Conservation (phyloP, 495 filamentous ascomycete species). For the Xylaria intraflava region DNA sequence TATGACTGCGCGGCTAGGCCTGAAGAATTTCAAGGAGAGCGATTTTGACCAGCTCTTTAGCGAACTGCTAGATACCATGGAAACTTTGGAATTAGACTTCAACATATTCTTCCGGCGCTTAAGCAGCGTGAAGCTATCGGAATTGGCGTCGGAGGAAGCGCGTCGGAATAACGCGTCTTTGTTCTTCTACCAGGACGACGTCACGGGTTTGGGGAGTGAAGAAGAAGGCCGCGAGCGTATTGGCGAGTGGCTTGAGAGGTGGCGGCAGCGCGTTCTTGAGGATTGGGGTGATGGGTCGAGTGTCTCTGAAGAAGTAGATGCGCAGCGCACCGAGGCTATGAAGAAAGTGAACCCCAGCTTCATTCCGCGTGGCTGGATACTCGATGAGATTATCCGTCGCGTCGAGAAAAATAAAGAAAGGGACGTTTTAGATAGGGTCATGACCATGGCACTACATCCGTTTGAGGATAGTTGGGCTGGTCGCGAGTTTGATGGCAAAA, state of each 20-base stretch:
- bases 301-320: constrained; percentile 43
- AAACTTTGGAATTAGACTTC: constrained; percentile 77
- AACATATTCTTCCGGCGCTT: constrained; percentile 84
- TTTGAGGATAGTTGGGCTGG: constrained; percentile 75
- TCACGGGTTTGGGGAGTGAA: constrained; percentile 49
- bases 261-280: constrained; percentile 58
- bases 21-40: constrained; percentile 53
- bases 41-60: constrained; percentile 77
- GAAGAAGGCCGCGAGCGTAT: constrained; percentile 57
- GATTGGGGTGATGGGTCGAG: constrained; percentile 55
- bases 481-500: constrained; percentile 28
- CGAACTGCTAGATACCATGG: constrained; percentile 74
- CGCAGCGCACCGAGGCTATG: constrained; percentile 63
- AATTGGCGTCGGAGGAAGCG: constrained; percentile 54
- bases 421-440: constrained; percentile 63
- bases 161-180: constrained; percentile 50
- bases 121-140: constrained; percentile 47
- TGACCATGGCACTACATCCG: constrained; percentile 74
- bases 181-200: constrained; percentile 68
- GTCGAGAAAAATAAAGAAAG: constrained; percentile 82
- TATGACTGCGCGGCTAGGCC: constrained; percentile 71
- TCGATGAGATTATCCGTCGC: constrained; percentile 83
- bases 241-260: constrained; percentile 67
- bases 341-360: constrained; percentile 86
- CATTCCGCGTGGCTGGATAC: constrained; percentile 78